Evolutionary conservation across 257 asterid genomes (phyloP).

Genomic region (Solanum chilense): DNA sequence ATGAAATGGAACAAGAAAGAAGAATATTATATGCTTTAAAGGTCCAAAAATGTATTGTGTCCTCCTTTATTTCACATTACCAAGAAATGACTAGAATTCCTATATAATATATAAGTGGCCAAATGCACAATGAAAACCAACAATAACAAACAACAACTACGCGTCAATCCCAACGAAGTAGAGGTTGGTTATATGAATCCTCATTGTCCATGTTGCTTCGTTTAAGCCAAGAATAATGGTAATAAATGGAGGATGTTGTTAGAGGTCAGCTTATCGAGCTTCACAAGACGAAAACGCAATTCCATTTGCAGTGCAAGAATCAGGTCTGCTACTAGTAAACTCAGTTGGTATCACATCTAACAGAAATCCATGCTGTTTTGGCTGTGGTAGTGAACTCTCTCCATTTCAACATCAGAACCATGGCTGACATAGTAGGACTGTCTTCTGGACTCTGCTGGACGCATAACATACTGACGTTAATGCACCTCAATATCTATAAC

Average conservation of each 20-base stretch:
- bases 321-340: neutral
- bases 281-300: neutral
- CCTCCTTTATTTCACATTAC: neutral
- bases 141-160: neutral
- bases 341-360: neutral
- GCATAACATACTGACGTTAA: constrained; percentile 2
- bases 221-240: neutral
- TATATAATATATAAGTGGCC: neutral
- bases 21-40: too few species aligned
- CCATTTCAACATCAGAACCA: constrained; percentile 12
- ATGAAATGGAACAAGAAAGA: neutral
- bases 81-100: too few species aligned
- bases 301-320: neutral
- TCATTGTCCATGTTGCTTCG: neutral
- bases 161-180: neutral
- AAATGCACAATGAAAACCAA: neutral
- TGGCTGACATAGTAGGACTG: neutral
- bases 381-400: constrained; percentile 8
- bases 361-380: constrained; percentile 16
- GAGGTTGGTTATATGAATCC: neutral
- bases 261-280: neutral
- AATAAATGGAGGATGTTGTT: neutral
- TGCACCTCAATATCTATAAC: neutral
- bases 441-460: neutral
- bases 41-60: neutral